A percentile compares a stretch with the other conserved stretches of the same genome.
Evolutionary conservation across 2,329 filamentous ascomycete species (phyloP).

Genomic region (Tolypocladium sp.): DNA sequence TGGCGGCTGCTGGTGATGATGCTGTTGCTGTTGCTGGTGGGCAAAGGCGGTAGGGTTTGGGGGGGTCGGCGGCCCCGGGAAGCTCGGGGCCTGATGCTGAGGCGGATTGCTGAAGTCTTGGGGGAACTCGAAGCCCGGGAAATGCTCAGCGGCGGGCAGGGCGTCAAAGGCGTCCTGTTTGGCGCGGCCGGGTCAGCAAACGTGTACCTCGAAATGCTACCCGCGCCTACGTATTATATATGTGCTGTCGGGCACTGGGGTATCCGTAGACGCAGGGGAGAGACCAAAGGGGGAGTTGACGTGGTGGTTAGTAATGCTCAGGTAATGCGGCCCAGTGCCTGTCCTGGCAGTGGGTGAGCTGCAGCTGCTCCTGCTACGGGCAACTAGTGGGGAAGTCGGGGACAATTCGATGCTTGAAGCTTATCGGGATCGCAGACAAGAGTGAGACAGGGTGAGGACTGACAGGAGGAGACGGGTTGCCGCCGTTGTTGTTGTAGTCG

Average conservation of each 20-base stretch:
- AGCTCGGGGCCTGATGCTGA: constrained; percentile 11
- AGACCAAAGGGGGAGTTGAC: background rate
- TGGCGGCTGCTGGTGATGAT: constrained; percentile 13
- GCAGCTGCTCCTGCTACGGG: background rate
- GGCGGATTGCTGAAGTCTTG: constrained; percentile 27
- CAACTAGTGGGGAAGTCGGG: background rate
- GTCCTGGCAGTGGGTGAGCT: background rate
- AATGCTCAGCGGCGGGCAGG: constrained; percentile 38
- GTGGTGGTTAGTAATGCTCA: constrained; percentile 21
- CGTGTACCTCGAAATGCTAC: background rate
- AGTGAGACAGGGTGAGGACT: constrained; percentile 17
- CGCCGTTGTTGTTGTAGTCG: constrained; percentile 37
- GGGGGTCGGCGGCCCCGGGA: constrained; percentile 41
- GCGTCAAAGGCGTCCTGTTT: constrained; percentile 40
- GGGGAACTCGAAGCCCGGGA: constrained; percentile 34
- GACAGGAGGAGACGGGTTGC: constrained; percentile 43
- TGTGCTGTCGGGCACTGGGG: background rate
- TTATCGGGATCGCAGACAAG: background rate
- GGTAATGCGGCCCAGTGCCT: constrained; percentile 16
- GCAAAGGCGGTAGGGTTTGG: constrained; percentile 30
- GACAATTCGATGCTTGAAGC: background rate
- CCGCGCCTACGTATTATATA: background rate
- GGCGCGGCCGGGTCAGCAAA: background rate
- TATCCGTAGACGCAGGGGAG: background rate
- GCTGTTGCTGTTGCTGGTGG: constrained; percentile 14